A percentile compares a stretch with the other conserved stretches of the same genome.
Evolutionary conservation across 2,329 filamentous ascomycete species (phyloP).

Genomic region (Diaporthe nobilis): DNA sequence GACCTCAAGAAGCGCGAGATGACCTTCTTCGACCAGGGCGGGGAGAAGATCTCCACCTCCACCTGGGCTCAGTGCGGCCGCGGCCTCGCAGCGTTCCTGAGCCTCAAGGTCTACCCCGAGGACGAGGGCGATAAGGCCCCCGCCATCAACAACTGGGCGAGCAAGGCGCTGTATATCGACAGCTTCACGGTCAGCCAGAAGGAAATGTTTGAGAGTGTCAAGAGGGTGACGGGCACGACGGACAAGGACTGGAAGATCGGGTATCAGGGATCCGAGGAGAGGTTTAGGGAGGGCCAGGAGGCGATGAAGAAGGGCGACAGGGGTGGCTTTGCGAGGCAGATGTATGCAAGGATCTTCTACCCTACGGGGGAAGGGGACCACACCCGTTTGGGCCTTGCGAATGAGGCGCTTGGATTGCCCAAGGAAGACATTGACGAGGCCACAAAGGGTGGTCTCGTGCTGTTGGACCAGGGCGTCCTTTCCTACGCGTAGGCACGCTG

Average conservation of each 20-base stretch:
- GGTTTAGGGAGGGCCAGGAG: slow-evolving; percentile 63
- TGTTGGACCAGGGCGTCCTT: slow-evolving; percentile 44
- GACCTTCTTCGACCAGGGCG: slow-evolving; percentile 69
- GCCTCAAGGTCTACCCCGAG: slow-evolving; percentile 58
- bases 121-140: slow-evolving; percentile 52
- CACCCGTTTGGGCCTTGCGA: slow-evolving; percentile 58
- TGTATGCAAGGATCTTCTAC: slow-evolving; percentile 71
- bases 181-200: slow-evolving; percentile 72
- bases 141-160: slow-evolving; percentile 60
- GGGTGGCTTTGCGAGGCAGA: slow-evolving; percentile 61
- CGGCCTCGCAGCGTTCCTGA: slow-evolving; percentile 65
- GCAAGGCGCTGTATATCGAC: slow-evolving; percentile 65
- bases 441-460: slow-evolving; percentile 63
- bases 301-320: slow-evolving; percentile 59
- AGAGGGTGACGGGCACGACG: slow-evolving; percentile 68
- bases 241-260: slow-evolving; percentile 72
- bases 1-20: slow-evolving; percentile 59
- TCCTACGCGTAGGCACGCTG: neutral
- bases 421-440: slow-evolving; percentile 70
- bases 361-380: slow-evolving; percentile 56
- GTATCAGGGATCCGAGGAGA: slow-evolving; percentile 59
- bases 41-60: slow-evolving; percentile 66
- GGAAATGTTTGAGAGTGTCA: slow-evolving; percentile 73
- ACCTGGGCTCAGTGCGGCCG: slow-evolving; percentile 71
- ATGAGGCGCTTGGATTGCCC: slow-evolving; percentile 67